phyloP scores from a whole-genome alignment of 2,329 filamentous ascomycete genomes.

The Scedosporium minutisporum region DNA sequence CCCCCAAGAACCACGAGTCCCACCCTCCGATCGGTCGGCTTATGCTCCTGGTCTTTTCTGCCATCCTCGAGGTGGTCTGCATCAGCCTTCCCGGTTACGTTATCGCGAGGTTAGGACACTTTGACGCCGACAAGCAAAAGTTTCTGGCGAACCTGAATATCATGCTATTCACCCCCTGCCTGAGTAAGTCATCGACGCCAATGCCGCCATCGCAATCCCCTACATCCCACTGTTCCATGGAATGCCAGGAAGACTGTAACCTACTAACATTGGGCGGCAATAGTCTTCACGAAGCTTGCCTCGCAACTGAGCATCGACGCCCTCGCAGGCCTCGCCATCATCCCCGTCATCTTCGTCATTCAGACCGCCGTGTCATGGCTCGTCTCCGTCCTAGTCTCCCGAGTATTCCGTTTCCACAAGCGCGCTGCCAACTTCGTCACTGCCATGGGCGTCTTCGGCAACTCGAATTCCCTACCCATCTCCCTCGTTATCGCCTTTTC shows the following conservation, averaged over 20 bases:
- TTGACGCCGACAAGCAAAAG: conserved; percentile 92
- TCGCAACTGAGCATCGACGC: conserved; percentile 90
- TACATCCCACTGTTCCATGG: background rate
- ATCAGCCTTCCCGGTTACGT: conserved; percentile 92
- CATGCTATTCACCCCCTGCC: conserved; percentile 89
- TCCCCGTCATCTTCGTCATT: conserved; percentile 85
- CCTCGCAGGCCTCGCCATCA: conserved; percentile 80
- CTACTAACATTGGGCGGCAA: background rate
- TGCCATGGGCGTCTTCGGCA: conserved; percentile 95
- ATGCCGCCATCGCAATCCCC: background rate
- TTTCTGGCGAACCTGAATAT: conserved; percentile 95
- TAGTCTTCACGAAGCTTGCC: conserved; percentile 89
- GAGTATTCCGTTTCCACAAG: conserved; percentile 70
- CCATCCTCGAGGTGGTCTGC: conserved; percentile 89
- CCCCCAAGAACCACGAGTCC: conserved; percentile 27
- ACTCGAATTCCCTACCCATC: conserved; percentile 95
- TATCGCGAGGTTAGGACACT: conserved; percentile 79
- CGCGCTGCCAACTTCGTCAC: conserved; percentile 88
- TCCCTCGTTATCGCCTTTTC: conserved; percentile 91
- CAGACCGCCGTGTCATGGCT: conserved; percentile 82
- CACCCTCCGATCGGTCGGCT: conserved; percentile 62
- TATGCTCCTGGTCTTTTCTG: conserved; percentile 80
- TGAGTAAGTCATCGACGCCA: conserved; percentile 52
- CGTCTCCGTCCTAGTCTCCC: conserved; percentile 62
- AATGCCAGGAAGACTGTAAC: background rate